These are phyloP conservation scores for Pestalotiopsis sp. DNA, from an alignment of 2,329 filamentous ascomycete genomes.

Conservation along the genomic window DNA sequence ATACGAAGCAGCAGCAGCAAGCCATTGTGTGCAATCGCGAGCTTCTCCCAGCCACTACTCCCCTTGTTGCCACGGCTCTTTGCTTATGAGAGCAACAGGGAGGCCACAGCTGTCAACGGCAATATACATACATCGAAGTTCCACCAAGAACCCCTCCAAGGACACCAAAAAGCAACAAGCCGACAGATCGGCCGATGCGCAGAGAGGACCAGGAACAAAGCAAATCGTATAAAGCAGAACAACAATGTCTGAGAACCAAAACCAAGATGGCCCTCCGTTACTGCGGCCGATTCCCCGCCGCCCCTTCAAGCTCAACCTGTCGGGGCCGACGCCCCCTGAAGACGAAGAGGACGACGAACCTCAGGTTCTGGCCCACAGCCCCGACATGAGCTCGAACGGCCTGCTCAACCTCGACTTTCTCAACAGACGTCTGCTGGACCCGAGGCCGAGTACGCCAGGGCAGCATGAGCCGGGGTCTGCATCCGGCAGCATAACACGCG, in stretches of 20 bases:
- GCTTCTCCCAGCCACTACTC: neutral
- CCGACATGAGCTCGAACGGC: constrained; percentile 57
- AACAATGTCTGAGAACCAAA: neutral
- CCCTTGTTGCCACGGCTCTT: neutral
- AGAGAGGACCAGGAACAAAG: neutral
- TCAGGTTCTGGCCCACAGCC: constrained; percentile 29
- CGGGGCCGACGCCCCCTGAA: constrained; percentile 47
- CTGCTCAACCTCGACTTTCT: constrained; percentile 37
- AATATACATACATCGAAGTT: neutral
- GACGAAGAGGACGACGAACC: constrained; percentile 36
- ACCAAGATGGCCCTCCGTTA: constrained; percentile 49
- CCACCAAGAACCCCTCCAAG: neutral
- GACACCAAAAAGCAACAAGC: neutral
- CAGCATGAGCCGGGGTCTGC: constrained; percentile 30
- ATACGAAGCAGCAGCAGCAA: neutral
- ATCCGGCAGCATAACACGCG: constrained; percentile 60
- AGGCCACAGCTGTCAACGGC: neutral
- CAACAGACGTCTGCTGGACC: constrained; percentile 33
- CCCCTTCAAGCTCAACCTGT: constrained; percentile 65
- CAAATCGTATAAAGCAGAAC: neutral
- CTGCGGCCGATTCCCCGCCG: constrained; percentile 73
- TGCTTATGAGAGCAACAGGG: neutral
- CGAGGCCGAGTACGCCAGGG: constrained; percentile 20
- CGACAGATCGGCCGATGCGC: neutral
- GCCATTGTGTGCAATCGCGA: neutral